Conservation (phyloP, 2,329 filamentous ascomycete genomes). For the Aspergillus japonicus region DNA sequence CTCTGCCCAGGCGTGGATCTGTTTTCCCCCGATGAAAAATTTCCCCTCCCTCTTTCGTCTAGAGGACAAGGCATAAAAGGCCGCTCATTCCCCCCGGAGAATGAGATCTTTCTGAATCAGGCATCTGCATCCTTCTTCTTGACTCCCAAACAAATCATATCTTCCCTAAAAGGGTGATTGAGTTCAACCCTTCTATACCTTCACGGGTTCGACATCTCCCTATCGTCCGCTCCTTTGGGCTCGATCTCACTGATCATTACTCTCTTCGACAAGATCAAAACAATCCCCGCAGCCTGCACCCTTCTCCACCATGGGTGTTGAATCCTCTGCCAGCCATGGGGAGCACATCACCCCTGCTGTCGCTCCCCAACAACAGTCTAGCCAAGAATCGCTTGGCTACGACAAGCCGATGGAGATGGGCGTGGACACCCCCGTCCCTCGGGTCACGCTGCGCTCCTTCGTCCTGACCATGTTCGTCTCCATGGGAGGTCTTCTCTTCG, state of each 20-base stretch:
- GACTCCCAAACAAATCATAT: background rate
- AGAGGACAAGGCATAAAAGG: constrained; percentile 4
- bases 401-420: constrained; percentile 25
- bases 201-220: background rate
- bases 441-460: constrained; percentile 39
- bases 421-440: constrained; percentile 33
- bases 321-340: constrained; percentile 31
- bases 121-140: background rate
- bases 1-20: constrained; percentile 9
- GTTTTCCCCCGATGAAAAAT: constrained; percentile 3
- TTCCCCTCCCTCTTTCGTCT: constrained; percentile 5
- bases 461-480: constrained; percentile 47
- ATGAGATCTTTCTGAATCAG: background rate
- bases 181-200: background rate
- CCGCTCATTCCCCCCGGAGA: constrained; percentile 1
- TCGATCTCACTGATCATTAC: constrained; percentile 1
- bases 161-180: background rate
- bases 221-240: background rate
- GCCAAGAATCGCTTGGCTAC: constrained; percentile 24
- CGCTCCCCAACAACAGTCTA: constrained; percentile 22
- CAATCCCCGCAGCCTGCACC: background rate
- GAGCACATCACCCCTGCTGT: constrained; percentile 31
- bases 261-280: background rate
- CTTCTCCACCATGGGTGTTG: constrained; percentile 29
- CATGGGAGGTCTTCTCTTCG: constrained; percentile 48